Percentiles rank a stretch among this genome's conserved stretches.
Evolutionary conservation across 352 stramenopile species (phyloP).

Genomic region (Phytopythium ostracodes): DNA sequence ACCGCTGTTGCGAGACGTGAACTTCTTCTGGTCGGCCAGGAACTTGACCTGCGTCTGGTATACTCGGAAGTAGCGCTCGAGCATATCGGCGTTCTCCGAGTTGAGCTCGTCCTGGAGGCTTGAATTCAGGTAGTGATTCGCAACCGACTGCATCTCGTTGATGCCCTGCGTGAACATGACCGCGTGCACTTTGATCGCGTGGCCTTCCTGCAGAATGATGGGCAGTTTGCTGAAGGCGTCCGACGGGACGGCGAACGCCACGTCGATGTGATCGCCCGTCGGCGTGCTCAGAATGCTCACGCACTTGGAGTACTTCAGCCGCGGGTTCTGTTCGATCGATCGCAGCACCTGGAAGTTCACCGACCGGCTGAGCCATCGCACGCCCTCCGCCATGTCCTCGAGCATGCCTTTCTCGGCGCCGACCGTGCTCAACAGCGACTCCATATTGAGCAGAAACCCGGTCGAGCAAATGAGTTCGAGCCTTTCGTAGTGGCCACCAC

Average conservation of each 20-base stretch:
- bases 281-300: conserved; percentile 52
- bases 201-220: conserved; percentile 52
- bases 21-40: conserved; percentile 12
- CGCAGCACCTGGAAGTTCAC: conserved; percentile 81
- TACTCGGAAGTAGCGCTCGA: conserved; percentile 70
- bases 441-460: conserved; percentile 90
- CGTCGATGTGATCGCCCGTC: conserved; percentile 55
- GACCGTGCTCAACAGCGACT: conserved; percentile 92
- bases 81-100: conserved; percentile 60
- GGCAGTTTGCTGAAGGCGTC: conserved; percentile 56
- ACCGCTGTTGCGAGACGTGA: conserved; percentile 16
- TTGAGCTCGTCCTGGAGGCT: conserved; percentile 87
- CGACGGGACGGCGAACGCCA: conserved; percentile 60
- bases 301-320: conserved; percentile 73
- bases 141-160: conserved; percentile 93
- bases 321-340: conserved; percentile 39
- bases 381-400: conserved; percentile 86
- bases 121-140: conserved; percentile 82
- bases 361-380: conserved; percentile 75
- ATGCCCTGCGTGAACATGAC: conserved; percentile 90
- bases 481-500: conserved; percentile 45
- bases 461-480: conserved; percentile 65
- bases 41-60: conserved; percentile 66
- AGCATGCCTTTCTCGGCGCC: conserved; percentile 96
- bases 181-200: conserved; percentile 69